Conservation (phyloP, 108 stramenopile genomes). For the Skeletonema grethae region DNA sequence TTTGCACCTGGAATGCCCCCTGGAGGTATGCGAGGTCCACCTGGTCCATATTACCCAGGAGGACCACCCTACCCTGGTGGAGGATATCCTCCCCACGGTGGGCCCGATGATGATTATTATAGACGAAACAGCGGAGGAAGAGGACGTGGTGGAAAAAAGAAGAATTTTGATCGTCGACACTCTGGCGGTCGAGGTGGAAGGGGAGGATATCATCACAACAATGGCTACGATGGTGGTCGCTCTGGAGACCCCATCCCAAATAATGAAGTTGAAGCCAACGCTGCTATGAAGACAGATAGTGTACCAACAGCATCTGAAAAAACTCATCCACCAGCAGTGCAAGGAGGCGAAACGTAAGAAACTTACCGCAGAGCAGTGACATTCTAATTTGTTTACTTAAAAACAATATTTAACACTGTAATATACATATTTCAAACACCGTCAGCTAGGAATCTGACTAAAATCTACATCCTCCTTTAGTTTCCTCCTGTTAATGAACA, state of each 20-base stretch:
- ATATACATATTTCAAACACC: not conserved
- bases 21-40: conserved; percentile 21
- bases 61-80: conserved; percentile 17
- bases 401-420: not conserved
- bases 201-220: conserved; percentile 4
- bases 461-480: not conserved
- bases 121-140: conserved; percentile 9
- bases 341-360: conserved; percentile 4
- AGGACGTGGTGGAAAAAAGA: conserved; percentile 11
- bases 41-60: conserved; percentile 11
- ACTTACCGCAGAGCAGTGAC: not conserved
- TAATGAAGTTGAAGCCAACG: conserved; percentile 1
- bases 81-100: conserved; percentile 11
- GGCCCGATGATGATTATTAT: conserved; percentile 23
- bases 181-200: conserved; percentile 14
- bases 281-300: conserved; percentile 1
- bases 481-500: not conserved
- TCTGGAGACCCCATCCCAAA: not conserved
- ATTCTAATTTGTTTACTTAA: not conserved
- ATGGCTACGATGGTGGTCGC: conserved; percentile 5
- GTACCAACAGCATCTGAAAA: conserved; percentile 2
- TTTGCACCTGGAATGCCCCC: conserved; percentile 17
- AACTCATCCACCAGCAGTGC: not conserved
- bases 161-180: conserved; percentile 12
- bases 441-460: not conserved